A percentile compares a stretch with the other conserved stretches of the same genome.
These are phyloP conservation scores for Suhomyces bolitotheri DNA, from an alignment of 1,139 yeast species.

Conservation along the genomic window DNA sequence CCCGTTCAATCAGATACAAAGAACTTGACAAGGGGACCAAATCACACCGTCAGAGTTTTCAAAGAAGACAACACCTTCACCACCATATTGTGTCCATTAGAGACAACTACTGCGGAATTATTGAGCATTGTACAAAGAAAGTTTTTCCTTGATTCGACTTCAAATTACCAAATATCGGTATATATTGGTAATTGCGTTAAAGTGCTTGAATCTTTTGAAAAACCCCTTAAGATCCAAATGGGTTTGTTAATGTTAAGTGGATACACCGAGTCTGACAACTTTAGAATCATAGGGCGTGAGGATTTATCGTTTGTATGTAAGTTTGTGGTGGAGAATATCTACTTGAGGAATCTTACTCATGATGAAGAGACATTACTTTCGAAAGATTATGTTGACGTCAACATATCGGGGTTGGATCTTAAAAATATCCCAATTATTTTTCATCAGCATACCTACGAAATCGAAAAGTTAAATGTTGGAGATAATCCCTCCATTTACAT, in stretches of 20 bases:
- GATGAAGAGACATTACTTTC: slow-evolving; percentile 65
- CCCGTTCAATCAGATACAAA: slow-evolving; percentile 18
- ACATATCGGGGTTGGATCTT: slow-evolving; percentile 70
- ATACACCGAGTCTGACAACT: slow-evolving; percentile 70
- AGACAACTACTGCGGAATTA: slow-evolving; percentile 76
- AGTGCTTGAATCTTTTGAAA: slow-evolving; percentile 69
- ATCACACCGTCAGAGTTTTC: slow-evolving; percentile 66
- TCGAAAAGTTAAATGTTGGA: slow-evolving; percentile 79
- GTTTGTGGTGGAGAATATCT: slow-evolving; percentile 74
- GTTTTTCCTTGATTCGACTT: slow-evolving; percentile 68
- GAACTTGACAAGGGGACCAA: slow-evolving; percentile 32
- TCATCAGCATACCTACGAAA: slow-evolving; percentile 79
- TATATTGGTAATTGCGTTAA: slow-evolving; percentile 79
- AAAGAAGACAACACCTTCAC: slow-evolving; percentile 82
- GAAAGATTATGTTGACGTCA: slow-evolving; percentile 72
- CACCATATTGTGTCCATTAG: slow-evolving; percentile 72
- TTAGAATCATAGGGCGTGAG: slow-evolving; percentile 80
- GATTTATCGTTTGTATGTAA: slow-evolving; percentile 86
- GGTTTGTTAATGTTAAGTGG: slow-evolving; percentile 77
- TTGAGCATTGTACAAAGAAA: slow-evolving; percentile 69
- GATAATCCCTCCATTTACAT: slow-evolving; percentile 83
- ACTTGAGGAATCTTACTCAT: slow-evolving; percentile 65
- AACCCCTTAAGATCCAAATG: slow-evolving; percentile 77
- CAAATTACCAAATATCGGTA: slow-evolving; percentile 77
- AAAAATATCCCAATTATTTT: slow-evolving; percentile 84